Conservation (phyloP, 495 filamentous ascomycete genomes). For the Pyronema domesticum region DNA sequence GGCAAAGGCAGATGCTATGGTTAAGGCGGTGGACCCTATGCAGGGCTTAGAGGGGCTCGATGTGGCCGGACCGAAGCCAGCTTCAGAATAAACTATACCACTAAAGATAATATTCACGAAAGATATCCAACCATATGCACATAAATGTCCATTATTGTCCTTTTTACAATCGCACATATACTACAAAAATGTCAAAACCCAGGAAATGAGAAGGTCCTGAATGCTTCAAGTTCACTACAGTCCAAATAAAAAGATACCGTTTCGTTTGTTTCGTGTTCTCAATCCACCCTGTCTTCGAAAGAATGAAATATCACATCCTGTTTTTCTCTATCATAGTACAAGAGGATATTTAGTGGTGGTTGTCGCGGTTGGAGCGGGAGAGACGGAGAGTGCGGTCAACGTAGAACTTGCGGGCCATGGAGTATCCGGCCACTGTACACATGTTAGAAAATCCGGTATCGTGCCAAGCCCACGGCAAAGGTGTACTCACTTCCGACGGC, state of each 20-base stretch:
- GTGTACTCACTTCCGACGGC: constrained; percentile 31
- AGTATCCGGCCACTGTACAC: constrained; percentile 54
- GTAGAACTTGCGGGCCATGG: constrained; percentile 58
- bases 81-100: constrained; percentile 29
- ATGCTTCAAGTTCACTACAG: too few species aligned
- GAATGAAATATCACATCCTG: too few species aligned
- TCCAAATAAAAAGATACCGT: too few species aligned
- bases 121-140: too few species aligned
- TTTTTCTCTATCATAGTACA: too few species aligned
- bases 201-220: too few species aligned
- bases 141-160: too few species aligned
- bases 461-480: background rate
- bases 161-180: too few species aligned
- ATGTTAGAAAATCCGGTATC: background rate
- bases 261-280: too few species aligned
- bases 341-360: background rate
- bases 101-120: background rate
- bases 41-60: constrained; percentile 84
- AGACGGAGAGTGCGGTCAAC: constrained; percentile 87
- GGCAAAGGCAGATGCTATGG: constrained; percentile 32
- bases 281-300: too few species aligned
- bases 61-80: constrained; percentile 76
- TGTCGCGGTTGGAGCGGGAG: constrained; percentile 31
- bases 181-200: too few species aligned
- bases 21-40: constrained; percentile 67